Evolutionary conservation across 495 filamentous ascomycete species (phyloP), one percentile per base, ranked within the genome.

Genomic region (Trichocladium antarcticum): DNA sequence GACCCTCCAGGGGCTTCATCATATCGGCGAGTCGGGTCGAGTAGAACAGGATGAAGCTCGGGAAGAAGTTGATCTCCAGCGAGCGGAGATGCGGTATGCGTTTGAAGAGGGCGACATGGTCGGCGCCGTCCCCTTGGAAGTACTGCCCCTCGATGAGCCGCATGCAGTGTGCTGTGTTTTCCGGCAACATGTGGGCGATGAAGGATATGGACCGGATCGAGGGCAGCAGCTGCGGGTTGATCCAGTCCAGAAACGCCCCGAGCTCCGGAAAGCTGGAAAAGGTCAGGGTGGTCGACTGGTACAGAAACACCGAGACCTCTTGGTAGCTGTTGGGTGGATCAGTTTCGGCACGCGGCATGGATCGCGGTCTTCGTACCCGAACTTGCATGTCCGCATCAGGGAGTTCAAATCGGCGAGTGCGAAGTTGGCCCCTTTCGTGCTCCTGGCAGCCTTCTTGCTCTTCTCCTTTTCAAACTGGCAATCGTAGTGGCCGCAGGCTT

Each of bases 11-110:
- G 16, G 53, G 53, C 22, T 34, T 24, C 16, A 55, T 15, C 1
- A 55, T 31, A 22, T 47, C 42, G 12, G 3, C 9, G n/a, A 55
- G n/a, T 32, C 31, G 5, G 14, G 42, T 39, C 21, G 42, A 42
- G 16, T 37, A 20, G 1, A 37, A 44, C 2, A 55, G 38, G 20
- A 51, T 38, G 12, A 43, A 3, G 42, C 47, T 51, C 19, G 53
- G 53, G 53, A 43, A 55, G 27, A 55, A 51, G 43, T 29, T 43
- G 31, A 55, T 27, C 28, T 55, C 47, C 21, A 55, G 47, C 1
- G 11, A 9, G 32, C 34, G 15, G 11, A 51, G 37, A 20, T 47
- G 39, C 3, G 42, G 37, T 6, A 51, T 42, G 7, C 48, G 47
- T n/a, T 21, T 31, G 22, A 55, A 39, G 14, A 51, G 36, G 14